Conservation (phyloP, 2,329 filamentous ascomycete species). For the Xylaria sp. region DNA sequence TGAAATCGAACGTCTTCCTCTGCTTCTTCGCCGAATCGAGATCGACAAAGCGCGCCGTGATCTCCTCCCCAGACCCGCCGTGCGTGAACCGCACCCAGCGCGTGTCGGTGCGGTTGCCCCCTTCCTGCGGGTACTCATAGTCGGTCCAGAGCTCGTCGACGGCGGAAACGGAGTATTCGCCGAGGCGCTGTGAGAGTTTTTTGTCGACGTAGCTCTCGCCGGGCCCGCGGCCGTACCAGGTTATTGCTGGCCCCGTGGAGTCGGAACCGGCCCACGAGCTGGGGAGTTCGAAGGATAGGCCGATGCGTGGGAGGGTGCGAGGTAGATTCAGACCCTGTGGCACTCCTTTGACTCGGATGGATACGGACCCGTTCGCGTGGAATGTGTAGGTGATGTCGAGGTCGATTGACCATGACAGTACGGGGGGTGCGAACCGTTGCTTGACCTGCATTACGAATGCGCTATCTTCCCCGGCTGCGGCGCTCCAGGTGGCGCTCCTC, state of each 20-base stretch:
- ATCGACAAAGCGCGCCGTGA: conserved; percentile 47
- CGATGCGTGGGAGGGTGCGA: conserved; percentile 70
- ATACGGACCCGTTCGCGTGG: conserved; percentile 56
- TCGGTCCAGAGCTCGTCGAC: conserved; percentile 67
- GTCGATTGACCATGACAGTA: conserved; percentile 69
- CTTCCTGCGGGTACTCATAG: conserved; percentile 77
- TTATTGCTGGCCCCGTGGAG: conserved; percentile 44
- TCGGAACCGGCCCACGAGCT: conserved; percentile 37
- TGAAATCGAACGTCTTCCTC: conserved; percentile 63
- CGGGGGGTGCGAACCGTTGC: conserved; percentile 68
- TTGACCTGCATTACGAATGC: conserved; percentile 57
- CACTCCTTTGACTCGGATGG: conserved; percentile 60
- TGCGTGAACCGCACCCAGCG: conserved; percentile 64
- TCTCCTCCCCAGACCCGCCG: conserved; percentile 38
- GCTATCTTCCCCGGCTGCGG: conserved; percentile 45
- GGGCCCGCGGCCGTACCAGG: conserved; percentile 75
- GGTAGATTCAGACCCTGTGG: conserved; percentile 63
- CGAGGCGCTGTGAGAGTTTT: conserved; percentile 69
- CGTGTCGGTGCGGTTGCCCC: conserved; percentile 71
- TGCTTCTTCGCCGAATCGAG: conserved; percentile 49
- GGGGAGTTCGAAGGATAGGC: conserved; percentile 61
- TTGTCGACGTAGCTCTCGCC: conserved; percentile 76
- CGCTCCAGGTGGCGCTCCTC: conserved; percentile 41
- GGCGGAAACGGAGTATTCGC: conserved; percentile 56
- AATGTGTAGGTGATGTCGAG: conserved; percentile 67